Conservation (phyloP, 768 basidiomycete genomes). For the Kwoniella heveanensis region DNA sequence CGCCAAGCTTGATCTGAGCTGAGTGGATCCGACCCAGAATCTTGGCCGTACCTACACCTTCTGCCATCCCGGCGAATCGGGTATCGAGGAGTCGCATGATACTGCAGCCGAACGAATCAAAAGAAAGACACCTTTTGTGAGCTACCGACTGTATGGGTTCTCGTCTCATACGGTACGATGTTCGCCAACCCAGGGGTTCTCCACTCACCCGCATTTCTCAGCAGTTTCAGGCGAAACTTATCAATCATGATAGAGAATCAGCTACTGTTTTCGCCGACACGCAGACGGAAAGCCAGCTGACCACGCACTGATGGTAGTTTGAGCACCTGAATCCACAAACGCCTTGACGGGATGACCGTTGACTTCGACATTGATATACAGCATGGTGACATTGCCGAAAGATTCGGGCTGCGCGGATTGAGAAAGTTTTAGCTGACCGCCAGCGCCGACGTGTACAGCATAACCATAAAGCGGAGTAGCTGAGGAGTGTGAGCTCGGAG, state of each 20-base stretch:
- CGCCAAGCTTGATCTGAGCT: constrained; percentile 83
- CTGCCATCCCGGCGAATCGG: constrained; percentile 83
- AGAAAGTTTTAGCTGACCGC: constrained; percentile 2
- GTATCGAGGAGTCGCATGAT: constrained; percentile 92
- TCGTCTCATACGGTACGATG: background rate
- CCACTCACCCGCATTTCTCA: constrained; percentile 80
- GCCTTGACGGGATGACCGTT: constrained; percentile 89
- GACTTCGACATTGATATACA: constrained; percentile 91
- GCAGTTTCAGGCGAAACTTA: constrained; percentile 92
- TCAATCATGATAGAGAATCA: background rate
- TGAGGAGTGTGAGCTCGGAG: too few relatives aligned
- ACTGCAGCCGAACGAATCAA: constrained; percentile 56
- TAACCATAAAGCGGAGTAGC: too few relatives aligned
- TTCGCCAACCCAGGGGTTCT: background rate
- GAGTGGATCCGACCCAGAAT: constrained; percentile 93
- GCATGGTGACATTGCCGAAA: constrained; percentile 94
- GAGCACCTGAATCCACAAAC: constrained; percentile 97
- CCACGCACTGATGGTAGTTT: constrained; percentile 85
- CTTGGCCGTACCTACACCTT: constrained; percentile 90
- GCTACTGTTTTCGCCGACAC: background rate
- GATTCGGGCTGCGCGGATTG: constrained; percentile 67
- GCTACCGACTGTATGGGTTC: too few relatives aligned
- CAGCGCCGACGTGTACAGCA: too few relatives aligned
- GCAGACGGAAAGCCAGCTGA: background rate
- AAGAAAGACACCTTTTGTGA: too few relatives aligned